phyloP scores from a whole-genome alignment of 306 rosid species.

The Psophocarpus tetragonolobus region DNA sequence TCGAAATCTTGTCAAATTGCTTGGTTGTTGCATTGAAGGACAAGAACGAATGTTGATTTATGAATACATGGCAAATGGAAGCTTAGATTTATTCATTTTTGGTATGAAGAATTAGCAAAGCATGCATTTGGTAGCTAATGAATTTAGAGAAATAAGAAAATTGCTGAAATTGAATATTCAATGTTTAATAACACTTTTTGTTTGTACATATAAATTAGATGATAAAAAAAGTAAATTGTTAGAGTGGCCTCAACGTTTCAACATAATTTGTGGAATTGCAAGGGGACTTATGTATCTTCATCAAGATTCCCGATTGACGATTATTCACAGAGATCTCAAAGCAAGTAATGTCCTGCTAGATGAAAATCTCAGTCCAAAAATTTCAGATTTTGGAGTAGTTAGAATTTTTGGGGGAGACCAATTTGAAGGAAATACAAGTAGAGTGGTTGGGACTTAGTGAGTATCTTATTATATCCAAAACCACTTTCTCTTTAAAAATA shows the following conservation, averaged over 20 bases:
- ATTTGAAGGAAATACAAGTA: not conserved
- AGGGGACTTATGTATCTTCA: constrained; percentile 1
- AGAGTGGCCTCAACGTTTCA: constrained; percentile 1
- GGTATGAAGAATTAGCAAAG: constrained; percentile 7
- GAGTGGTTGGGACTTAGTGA: constrained; percentile 50
- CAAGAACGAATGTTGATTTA: constrained; percentile 8
- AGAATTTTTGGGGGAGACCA: constrained; percentile 13
- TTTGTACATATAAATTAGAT: constrained; percentile 16
- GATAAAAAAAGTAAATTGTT: not conserved
- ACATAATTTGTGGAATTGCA: not conserved
- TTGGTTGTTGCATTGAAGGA: constrained; percentile 6
- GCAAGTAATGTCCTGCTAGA: constrained; percentile 1
- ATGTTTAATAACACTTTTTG: not conserved
- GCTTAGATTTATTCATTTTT: constrained; percentile 34
- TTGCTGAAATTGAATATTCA: not conserved
- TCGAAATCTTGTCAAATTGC: constrained; percentile 13
- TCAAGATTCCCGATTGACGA: constrained; percentile 3
- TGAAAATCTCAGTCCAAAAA: not conserved
- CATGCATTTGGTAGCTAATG: not conserved
- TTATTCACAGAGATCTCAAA: constrained; percentile 1
- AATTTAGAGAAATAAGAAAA: not conserved
- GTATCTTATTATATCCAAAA: not conserved
- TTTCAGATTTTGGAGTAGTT: constrained; percentile 13
- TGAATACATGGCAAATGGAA: constrained; percentile 27
- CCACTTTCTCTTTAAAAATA: too few relatives aligned